Evolutionary conservation across 1,284 basidiomycete species (phyloP), one percentile per base, ranked within the genome.

Genomic region (Cutaneotrichosporon cutaneum): DNA sequence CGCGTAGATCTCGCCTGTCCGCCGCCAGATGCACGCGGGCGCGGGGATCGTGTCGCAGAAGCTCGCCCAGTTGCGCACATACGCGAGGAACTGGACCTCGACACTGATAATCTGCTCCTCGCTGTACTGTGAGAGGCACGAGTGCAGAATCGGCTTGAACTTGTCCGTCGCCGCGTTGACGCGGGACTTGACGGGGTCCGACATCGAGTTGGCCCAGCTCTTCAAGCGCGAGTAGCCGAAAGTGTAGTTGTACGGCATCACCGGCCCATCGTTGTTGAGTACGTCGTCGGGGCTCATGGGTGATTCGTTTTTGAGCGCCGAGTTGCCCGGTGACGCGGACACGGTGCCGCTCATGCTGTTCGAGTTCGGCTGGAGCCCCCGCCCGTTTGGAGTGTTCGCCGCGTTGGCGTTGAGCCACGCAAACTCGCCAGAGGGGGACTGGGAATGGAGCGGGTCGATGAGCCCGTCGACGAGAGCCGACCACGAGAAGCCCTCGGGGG

Each of bases 81-180:
- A 66, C 13, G 50, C 54, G 24, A 63, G 50, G 51, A 66, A 66
- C 59, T 66, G 64, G 22, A 63, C 51, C 54, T 66, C 64, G 4
- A 54, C 57, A 18, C 53, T 32, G 11, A 66, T 54, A 4, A 59
- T 56, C 50, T 66, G 61, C 6, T 66, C 61, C 30, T 63, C 64
- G 9, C 55, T 53, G 54, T 63, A 63, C 36, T 56, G 58, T n/a
- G 61, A 60, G 21, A 66, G 54, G 32, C 59, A 54, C 35, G 61
- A 39, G 57, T 66, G 64, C 14, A 66, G 54, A 45, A 66, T 61
- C 16, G 64, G 54, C 56, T 66, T 66, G 64, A 63, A 66, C 18
- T 57, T 54, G 22, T 66, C 61, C 1, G 64, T 66, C 0, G 64
- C 59, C 1, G 45, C 30, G 11, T 56, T 30, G 27, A 66, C 48